phyloP scores from a whole-genome alignment of 805 yeast species.

The Ogataea allantospora region DNA sequence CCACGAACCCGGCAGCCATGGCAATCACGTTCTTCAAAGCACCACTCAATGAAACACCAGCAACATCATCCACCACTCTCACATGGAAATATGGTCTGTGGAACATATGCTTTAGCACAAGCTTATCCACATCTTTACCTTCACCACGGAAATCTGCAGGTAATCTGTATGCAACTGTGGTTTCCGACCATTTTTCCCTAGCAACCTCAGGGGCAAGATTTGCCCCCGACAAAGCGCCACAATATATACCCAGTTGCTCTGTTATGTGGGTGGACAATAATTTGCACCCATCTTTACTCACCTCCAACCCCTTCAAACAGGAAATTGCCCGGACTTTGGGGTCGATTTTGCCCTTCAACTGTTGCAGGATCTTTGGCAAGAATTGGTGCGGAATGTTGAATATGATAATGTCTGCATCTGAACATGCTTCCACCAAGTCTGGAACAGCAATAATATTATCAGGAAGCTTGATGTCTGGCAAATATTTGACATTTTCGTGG shows the following conservation, averaged over 20 bases:
- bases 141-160: conserved; percentile 68
- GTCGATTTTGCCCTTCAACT: conserved; percentile 72
- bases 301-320: conserved; percentile 94
- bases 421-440: conserved; percentile 69
- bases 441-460: conserved; percentile 87
- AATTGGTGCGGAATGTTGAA: conserved; percentile 98
- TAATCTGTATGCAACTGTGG: conserved; percentile 86
- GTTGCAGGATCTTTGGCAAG: conserved; percentile 69
- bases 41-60: conserved; percentile 95
- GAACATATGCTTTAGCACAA: conserved; percentile 75
- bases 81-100: conserved; percentile 99
- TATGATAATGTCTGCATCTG: conserved; percentile 80
- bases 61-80: conserved; percentile 85
- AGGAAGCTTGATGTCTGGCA: conserved; percentile 87
- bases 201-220: conserved; percentile 98
- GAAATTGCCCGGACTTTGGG: conserved; percentile 83
- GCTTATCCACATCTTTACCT: conserved; percentile 71
- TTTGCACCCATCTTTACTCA: conserved; percentile 79
- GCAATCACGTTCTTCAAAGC: conserved; percentile 97
- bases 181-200: conserved; percentile 92
- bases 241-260: conserved; percentile 77
- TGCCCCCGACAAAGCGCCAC: conserved; percentile 98
- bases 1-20: conserved; percentile 94
- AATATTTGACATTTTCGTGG: conserved; percentile 93
- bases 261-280: conserved; percentile 77